Percentiles rank a stretch among this genome's conserved stretches.
Evolutionary conservation across 805 yeast species (phyloP).

Genomic region (Blastobotrys terrestris): DNA sequence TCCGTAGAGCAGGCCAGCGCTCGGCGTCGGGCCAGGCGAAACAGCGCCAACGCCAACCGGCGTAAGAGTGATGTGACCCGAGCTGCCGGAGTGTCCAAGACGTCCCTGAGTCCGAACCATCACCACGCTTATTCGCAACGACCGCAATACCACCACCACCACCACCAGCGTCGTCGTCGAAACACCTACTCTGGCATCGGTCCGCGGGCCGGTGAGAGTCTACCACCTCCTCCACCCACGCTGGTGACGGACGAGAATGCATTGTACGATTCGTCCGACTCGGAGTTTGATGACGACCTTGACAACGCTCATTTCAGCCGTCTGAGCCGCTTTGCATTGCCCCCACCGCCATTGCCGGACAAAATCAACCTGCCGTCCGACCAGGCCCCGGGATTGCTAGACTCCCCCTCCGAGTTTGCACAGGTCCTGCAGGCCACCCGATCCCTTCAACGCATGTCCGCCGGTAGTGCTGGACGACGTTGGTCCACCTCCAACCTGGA

Average conservation of each 20-base stretch:
- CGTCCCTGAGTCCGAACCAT: neutral
- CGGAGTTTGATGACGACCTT: conserved; percentile 17
- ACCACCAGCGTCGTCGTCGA: neutral
- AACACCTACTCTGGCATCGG: neutral
- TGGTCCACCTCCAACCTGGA: conserved; percentile 16
- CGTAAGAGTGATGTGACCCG: neutral
- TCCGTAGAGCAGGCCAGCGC: conserved; percentile 9
- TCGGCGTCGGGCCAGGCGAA: neutral
- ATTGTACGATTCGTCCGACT: neutral
- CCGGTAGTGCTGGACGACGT: conserved; percentile 22
- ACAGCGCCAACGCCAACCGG: neutral
- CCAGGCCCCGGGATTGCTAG: conserved; percentile 9
- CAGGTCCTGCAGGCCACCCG: conserved; percentile 38
- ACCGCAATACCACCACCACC: conserved; percentile 1
- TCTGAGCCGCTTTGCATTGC: neutral
- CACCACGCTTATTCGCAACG: neutral
- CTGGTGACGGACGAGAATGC: neutral
- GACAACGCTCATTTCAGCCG: conserved; percentile 11
- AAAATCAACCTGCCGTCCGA: conserved; percentile 24
- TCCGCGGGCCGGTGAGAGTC: neutral
- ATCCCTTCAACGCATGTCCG: conserved; percentile 35
- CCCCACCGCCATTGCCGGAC: conserved; percentile 32
- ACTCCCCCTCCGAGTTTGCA: conserved; percentile 32
- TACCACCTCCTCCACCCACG: neutral
- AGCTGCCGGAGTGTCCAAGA: neutral